A percentile compares a stretch with the other conserved stretches of the same genome.
These are phyloP conservation scores for Picea sitchensis DNA, from an alignment of 75 land plant species.

Conservation along the genomic window DNA sequence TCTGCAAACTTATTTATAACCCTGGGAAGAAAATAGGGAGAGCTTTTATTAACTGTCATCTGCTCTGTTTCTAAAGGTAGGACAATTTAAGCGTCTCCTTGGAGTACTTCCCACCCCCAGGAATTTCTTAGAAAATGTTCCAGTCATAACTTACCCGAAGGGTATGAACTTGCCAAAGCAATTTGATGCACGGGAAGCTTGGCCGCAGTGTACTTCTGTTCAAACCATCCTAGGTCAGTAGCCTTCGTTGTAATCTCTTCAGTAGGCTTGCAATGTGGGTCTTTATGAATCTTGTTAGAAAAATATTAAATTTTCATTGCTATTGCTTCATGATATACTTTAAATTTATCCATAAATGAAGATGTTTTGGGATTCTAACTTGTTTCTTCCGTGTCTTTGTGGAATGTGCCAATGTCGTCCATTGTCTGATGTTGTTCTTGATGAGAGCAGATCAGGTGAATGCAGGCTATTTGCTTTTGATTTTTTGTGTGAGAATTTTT, in stretches of 20 bases:
- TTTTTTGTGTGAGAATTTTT: slow-evolving; percentile 5
- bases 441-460: slow-evolving; percentile 12
- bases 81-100: slow-evolving; percentile 45
- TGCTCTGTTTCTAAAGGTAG: slow-evolving; percentile 20
- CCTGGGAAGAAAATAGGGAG: neutral
- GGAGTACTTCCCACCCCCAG: slow-evolving; percentile 46
- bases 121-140: slow-evolving; percentile 16
- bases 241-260: too few species aligned
- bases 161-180: slow-evolving; percentile 53
- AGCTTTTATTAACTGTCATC: neutral
- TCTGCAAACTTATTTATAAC: neutral
- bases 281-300: neutral
- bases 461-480: neutral
- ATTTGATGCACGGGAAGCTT: slow-evolving; percentile 89
- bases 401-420: neutral
- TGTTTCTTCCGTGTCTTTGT: neutral
- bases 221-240: slow-evolving; percentile 68
- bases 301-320: too few species aligned
- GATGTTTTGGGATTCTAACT: neutral
- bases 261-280: neutral
- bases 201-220: slow-evolving; percentile 77
- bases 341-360: too few species aligned
- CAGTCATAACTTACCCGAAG: slow-evolving; percentile 43
- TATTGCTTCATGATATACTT: too few species aligned
- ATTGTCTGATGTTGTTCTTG: neutral